A percentile compares a stretch with the other conserved stretches of the same genome.
phyloP scores from a whole-genome alignment of 1,139 yeast species.

The Scheffersomyces segobiensis region DNA sequence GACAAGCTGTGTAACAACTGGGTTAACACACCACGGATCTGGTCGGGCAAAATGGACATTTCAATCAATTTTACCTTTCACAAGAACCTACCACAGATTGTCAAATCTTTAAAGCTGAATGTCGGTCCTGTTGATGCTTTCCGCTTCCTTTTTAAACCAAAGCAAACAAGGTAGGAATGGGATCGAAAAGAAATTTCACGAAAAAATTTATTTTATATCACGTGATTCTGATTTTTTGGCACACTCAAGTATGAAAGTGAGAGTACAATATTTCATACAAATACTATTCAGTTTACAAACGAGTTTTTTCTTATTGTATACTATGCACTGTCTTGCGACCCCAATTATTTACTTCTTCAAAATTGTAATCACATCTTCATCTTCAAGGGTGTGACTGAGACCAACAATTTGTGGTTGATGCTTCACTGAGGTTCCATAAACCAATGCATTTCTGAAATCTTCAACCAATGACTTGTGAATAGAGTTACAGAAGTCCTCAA shows the following conservation, averaged over 20 bases:
- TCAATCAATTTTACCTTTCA: slow-evolving; percentile 1
- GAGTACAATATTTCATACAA: not conserved
- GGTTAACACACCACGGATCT: slow-evolving; percentile 54
- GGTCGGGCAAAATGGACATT: slow-evolving; percentile 66
- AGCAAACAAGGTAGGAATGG: slow-evolving; percentile 5
- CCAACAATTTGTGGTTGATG: slow-evolving; percentile 99
- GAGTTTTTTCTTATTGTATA: not conserved
- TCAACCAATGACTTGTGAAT: slow-evolving; percentile 93
- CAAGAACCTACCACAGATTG: not conserved
- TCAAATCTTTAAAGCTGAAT: not conserved
- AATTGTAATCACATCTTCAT: slow-evolving; percentile 96
- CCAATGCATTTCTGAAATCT: slow-evolving; percentile 89
- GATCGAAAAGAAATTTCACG: slow-evolving; percentile 2
- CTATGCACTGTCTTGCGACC: not conserved
- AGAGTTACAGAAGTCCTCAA: slow-evolving; percentile 94
- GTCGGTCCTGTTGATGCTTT: not conserved
- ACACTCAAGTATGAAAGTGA: not conserved
- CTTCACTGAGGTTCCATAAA: slow-evolving; percentile 88
- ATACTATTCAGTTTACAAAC: not conserved
- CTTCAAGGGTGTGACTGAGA: slow-evolving; percentile 74
- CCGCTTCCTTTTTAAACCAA: slow-evolving; percentile 5
- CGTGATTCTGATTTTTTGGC: not conserved
- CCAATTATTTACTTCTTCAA: slow-evolving; percentile 58
- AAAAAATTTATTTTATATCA: not conserved
- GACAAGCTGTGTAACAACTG: slow-evolving; percentile 68